phyloP scores from a whole-genome alignment of 2,329 filamentous ascomycete species.

The Fusarium sp. region DNA sequence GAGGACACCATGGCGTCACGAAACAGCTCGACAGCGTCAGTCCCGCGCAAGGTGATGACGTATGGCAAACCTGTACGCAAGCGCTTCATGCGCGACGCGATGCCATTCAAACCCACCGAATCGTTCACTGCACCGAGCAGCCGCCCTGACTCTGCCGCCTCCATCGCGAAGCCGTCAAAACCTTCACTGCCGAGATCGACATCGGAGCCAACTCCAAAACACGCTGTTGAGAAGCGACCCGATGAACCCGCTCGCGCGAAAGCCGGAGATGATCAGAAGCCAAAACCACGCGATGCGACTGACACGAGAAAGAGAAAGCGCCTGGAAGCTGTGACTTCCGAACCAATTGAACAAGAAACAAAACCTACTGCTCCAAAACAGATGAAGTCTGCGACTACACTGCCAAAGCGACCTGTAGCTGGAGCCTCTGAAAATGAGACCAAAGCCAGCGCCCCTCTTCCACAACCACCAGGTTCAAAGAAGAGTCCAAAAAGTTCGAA shows the following conservation, averaged over 20 bases:
- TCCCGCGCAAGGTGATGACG: conserved; percentile 39
- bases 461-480: background rate
- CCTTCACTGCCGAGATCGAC: conserved; percentile 23
- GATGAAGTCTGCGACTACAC: conserved; percentile 8
- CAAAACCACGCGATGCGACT: conserved; percentile 21
- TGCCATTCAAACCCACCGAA: conserved; percentile 37
- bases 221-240: conserved; percentile 6
- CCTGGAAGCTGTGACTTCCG: conserved; percentile 9
- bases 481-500: conserved; percentile 11
- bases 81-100: conserved; percentile 28
- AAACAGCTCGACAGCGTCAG: conserved; percentile 32
- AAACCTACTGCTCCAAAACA: conserved; percentile 5
- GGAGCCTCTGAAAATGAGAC: background rate
- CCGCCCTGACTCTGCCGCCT: conserved; percentile 12
- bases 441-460: background rate
- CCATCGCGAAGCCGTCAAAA: conserved; percentile 23
- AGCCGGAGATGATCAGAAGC: conserved; percentile 3
- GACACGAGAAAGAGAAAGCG: conserved; percentile 40
- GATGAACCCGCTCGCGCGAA: background rate
- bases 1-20: conserved; percentile 32
- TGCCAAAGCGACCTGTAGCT: conserved; percentile 17
- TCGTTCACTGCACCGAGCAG: conserved; percentile 12
- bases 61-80: conserved; percentile 44
- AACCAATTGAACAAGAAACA: conserved; percentile 10
- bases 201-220: conserved; percentile 26